Percentiles rank a stretch among this genome's conserved stretches.
These are phyloP conservation scores for Xerocomus nothofagi DNA, from an alignment of 1,284 basidiomycete genomes.

Conservation along the genomic window DNA sequence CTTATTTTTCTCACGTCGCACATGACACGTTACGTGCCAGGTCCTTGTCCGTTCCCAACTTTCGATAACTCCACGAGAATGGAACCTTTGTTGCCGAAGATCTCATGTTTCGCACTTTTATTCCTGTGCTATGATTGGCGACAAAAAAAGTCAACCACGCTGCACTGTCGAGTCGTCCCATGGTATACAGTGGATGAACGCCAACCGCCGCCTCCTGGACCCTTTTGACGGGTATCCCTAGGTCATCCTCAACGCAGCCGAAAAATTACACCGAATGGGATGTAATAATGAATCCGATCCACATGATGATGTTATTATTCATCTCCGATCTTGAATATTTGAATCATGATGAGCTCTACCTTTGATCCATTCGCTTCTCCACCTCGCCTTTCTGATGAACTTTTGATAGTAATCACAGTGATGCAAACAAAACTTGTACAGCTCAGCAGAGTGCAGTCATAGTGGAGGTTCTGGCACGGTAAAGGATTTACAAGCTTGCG, in stretches of 20 bases:
- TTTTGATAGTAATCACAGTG: slow-evolving; percentile 22
- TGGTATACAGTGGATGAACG: background rate
- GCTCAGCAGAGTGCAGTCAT: background rate
- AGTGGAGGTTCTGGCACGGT: slow-evolving; percentile 21
- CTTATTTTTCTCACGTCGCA: slow-evolving; percentile 36
- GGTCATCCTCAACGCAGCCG: slow-evolving; percentile 32
- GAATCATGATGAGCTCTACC: slow-evolving; percentile 30
- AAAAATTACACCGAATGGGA: slow-evolving; percentile 35
- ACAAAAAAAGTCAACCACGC: slow-evolving; percentile 60
- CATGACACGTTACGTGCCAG: slow-evolving; percentile 1
- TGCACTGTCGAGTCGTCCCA: slow-evolving; percentile 35
- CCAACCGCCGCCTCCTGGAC: slow-evolving; percentile 27
- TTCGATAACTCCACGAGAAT: slow-evolving; percentile 31
- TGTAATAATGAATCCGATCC: slow-evolving; percentile 21
- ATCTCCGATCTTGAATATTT: slow-evolving; percentile 30
- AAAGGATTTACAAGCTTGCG: slow-evolving; percentile 31
- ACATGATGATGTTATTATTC: slow-evolving; percentile 28
- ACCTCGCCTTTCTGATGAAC: slow-evolving; percentile 23
- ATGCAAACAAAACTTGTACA: background rate
- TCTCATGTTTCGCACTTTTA: slow-evolving; percentile 41
- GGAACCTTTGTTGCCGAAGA: slow-evolving; percentile 32
- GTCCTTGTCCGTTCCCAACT: slow-evolving; percentile 34
- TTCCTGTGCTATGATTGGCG: slow-evolving; percentile 52
- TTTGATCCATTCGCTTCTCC: slow-evolving; percentile 33
- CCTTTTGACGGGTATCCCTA: slow-evolving; percentile 31